A percentile compares a stretch with the other conserved stretches of the same genome.
Conservation (phyloP, 345 rosid species). For the Bruguiera parviflora region DNA sequence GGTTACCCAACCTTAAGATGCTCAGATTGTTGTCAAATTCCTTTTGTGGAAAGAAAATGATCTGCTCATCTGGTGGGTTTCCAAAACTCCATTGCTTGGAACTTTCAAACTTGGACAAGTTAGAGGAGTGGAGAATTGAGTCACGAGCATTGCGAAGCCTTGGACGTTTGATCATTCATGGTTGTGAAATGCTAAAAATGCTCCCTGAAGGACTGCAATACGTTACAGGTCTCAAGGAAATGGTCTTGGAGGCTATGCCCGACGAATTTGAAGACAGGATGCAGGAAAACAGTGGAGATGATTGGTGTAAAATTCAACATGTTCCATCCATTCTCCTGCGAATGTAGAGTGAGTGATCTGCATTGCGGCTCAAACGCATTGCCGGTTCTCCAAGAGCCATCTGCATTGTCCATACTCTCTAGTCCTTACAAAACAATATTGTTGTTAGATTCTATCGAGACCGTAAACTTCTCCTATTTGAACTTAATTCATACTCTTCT, state of each 20-base stretch:
- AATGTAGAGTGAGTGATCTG: background rate
- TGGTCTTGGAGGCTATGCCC: background rate
- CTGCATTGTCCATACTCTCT: too few relatives aligned
- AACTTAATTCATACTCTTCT: too few relatives aligned
- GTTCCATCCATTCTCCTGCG: conserved; percentile 1
- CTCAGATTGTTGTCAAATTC: conserved; percentile 12
- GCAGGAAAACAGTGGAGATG: background rate
- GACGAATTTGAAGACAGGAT: conserved; percentile 9
- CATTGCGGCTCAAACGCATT: too few relatives aligned
- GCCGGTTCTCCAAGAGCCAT: too few relatives aligned
- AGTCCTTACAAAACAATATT: too few relatives aligned
- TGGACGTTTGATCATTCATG: background rate
- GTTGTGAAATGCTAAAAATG: conserved; percentile 2
- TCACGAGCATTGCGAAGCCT: conserved; percentile 1
- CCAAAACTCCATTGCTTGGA: conserved; percentile 9
- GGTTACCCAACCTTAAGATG: conserved; percentile 7
- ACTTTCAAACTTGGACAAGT: background rate
- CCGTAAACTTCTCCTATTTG: too few relatives aligned
- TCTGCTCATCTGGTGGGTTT: conserved; percentile 5
- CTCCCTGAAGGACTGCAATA: conserved; percentile 13
- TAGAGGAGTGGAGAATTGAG: conserved; percentile 8
- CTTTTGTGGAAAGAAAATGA: conserved; percentile 6
- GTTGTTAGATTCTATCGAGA: too few relatives aligned
- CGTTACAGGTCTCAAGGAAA: background rate
- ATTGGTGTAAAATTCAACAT: background rate